Evolutionary conservation across 2,329 filamentous ascomycete genomes (phyloP).

Genomic region (Exophiala viscosa): DNA sequence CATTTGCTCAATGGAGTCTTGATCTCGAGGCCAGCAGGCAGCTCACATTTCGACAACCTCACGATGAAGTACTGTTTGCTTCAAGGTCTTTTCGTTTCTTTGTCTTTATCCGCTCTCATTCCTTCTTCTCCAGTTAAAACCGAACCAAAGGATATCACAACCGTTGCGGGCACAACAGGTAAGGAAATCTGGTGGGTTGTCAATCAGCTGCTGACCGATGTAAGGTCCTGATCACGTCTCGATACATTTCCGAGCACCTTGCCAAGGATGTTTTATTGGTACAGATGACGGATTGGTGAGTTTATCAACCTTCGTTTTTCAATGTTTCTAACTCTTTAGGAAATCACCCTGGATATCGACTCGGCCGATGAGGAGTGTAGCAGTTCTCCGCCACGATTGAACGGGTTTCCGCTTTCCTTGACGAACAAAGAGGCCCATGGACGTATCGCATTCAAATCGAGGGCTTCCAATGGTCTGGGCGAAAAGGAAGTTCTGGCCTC

Average conservation of each 20-base stretch:
- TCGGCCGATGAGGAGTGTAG: conserved; percentile 30
- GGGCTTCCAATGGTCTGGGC: conserved; percentile 20
- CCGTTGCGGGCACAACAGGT: conserved; percentile 29
- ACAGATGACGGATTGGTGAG: conserved; percentile 24
- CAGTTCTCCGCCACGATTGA: conserved; percentile 30
- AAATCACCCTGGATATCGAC: conserved; percentile 30
- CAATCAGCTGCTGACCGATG: conserved; percentile 3
- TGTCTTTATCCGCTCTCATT: conserved; percentile 18
- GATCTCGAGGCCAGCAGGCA: conserved; percentile 6
- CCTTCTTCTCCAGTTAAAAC: conserved; percentile 7
- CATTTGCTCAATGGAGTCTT: conserved; percentile 13
- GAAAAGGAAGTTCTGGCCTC: conserved; percentile 24
- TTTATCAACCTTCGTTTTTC: background rate
- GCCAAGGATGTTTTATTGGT: conserved; percentile 21
- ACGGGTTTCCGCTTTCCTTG: conserved; percentile 29
- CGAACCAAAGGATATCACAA: conserved; percentile 15
- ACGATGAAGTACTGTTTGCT: conserved; percentile 17
- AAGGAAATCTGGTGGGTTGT: background rate
- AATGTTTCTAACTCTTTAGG: conserved; percentile 23
- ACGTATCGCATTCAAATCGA: conserved; percentile 28
- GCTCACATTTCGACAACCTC: conserved; percentile 7
- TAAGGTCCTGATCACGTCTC: conserved; percentile 22
- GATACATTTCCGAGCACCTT: conserved; percentile 24
- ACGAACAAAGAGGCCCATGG: conserved; percentile 19
- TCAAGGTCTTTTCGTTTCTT: conserved; percentile 17